These are phyloP conservation scores for Stropharia rugosoannulata DNA, from an alignment of 768 basidiomycete species.

Conservation along the genomic window DNA sequence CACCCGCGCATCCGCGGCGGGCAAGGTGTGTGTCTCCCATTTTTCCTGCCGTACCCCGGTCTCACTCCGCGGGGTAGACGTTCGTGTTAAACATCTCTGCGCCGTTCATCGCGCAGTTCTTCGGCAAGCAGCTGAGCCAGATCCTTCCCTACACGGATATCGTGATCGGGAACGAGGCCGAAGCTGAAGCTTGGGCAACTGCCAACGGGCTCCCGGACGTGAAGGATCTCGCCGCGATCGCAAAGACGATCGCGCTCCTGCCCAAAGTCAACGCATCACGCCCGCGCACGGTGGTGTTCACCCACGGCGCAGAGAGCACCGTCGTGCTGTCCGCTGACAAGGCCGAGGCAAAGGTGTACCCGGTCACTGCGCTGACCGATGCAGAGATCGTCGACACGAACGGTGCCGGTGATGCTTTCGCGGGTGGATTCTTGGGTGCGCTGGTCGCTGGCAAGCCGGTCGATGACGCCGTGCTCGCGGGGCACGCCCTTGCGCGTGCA, in stretches of 20 bases:
- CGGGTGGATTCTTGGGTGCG: slow-evolving; percentile 93
- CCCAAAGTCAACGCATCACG: slow-evolving; percentile 76
- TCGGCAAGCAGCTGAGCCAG: slow-evolving; percentile 75
- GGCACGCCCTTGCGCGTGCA: slow-evolving; percentile 85
- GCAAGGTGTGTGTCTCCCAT: slow-evolving; percentile 56
- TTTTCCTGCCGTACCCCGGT: neutral
- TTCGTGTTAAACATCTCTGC: slow-evolving; percentile 95
- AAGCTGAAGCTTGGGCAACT: slow-evolving; percentile 84
- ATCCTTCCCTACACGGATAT: slow-evolving; percentile 85
- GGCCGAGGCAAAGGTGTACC: slow-evolving; percentile 52
- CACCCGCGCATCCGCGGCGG: slow-evolving; percentile 69
- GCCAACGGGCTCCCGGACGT: slow-evolving; percentile 68
- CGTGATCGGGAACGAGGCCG: slow-evolving; percentile 94
- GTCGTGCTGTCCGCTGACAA: slow-evolving; percentile 65
- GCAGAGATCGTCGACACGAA: slow-evolving; percentile 92
- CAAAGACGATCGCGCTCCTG: slow-evolving; percentile 69
- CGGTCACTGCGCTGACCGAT: slow-evolving; percentile 56
- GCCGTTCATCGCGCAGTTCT: slow-evolving; percentile 96
- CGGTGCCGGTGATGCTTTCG: slow-evolving; percentile 97
- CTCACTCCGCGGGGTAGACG: slow-evolving; percentile 45
- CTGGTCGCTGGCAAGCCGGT: slow-evolving; percentile 74
- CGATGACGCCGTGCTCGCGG: slow-evolving; percentile 77
- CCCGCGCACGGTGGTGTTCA: slow-evolving; percentile 85
- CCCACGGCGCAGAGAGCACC: slow-evolving; percentile 83
- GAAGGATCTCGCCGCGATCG: slow-evolving; percentile 67